Evolutionary conservation across 148 eudicot genomes (phyloP), one percentile per base, ranked within the genome.

Genomic region (Cornus suecica): DNA sequence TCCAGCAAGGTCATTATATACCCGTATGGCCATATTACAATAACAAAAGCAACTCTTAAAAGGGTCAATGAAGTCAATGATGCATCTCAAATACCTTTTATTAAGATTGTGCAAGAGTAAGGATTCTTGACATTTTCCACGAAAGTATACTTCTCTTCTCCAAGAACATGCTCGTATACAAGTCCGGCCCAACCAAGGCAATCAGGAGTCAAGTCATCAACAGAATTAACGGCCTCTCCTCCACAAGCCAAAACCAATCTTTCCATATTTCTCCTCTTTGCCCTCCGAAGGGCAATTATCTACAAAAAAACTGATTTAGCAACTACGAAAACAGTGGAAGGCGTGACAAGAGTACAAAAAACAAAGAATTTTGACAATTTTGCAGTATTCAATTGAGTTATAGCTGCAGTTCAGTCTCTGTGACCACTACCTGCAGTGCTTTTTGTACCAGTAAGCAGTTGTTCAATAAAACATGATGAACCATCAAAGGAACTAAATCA

Each of bases 141-240:
- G 77, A 94, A 94, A 45, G 99, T 94, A 81, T 94, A 94, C 79
- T 92, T 94, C 69, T 90, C 97, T 87, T 94, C 99, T 48, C 99
- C 99, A 66, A 94, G 94, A 68, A 94, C 96, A 83, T 94, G 99
- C 80, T 92, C 97, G 76, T 92, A 89, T 24, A 94, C 99, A 80
- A 90, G 84, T 78, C 99, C 99, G 77, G 99, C 99, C 97, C 99
- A 94, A 58, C 99, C 99, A 82, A 94, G 97, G 85, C 85, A 87
- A 70, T 90, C 97, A 37, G 96, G 91, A 76, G 91, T 90, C 77
- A 92, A 65, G 80, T 89, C 99, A 81, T 94, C 99, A 30, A 94
- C 97, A 23, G 99, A 94, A 72, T 92, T 92, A 45, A 94, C 89
- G 76, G 96, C 96, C 77, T 94, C 99, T 69, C 99, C 99, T 72